phyloP scores from a whole-genome alignment of 129 eudicot genomes.

The Arctium lappa region DNA sequence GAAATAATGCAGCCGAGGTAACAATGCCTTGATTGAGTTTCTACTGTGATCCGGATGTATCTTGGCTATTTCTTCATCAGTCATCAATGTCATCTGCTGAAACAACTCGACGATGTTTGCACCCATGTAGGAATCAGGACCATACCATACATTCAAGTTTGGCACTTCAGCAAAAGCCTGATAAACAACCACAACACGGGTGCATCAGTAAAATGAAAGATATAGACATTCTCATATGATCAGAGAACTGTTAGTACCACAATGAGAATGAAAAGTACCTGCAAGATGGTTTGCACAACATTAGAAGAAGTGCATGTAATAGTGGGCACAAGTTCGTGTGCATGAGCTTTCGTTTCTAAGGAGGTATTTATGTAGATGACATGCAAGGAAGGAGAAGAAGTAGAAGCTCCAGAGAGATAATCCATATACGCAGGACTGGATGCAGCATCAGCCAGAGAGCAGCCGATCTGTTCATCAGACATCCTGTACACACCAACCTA shows the following conservation, averaged over 20 bases:
- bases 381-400: conserved; percentile 83
- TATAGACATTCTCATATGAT: not conserved
- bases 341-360: conserved; percentile 85
- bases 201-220: conserved; percentile 20
- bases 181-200: not conserved
- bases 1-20: conserved; percentile 82
- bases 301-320: conserved; percentile 97
- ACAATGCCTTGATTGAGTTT: conserved; percentile 62
- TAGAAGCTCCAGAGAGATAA: conserved; percentile 73
- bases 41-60: conserved; percentile 76
- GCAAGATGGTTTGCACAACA: conserved; percentile 95
- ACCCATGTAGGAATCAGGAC: conserved; percentile 99
- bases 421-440: conserved; percentile 82
- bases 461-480: conserved; percentile 90
- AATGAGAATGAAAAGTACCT: conserved; percentile 47
- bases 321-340: conserved; percentile 95
- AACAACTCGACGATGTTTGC: conserved; percentile 91
- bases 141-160: conserved; percentile 71
- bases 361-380: conserved; percentile 94
- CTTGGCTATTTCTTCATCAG: conserved; percentile 84
- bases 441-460: conserved; percentile 97
- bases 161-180: conserved; percentile 96
- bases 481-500: conserved; percentile 98
- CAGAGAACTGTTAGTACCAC: not conserved
- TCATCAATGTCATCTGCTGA: conserved; percentile 81